phyloP scores from a whole-genome alignment of 2,329 filamentous ascomycete species.

The Pezicula carpinea region DNA sequence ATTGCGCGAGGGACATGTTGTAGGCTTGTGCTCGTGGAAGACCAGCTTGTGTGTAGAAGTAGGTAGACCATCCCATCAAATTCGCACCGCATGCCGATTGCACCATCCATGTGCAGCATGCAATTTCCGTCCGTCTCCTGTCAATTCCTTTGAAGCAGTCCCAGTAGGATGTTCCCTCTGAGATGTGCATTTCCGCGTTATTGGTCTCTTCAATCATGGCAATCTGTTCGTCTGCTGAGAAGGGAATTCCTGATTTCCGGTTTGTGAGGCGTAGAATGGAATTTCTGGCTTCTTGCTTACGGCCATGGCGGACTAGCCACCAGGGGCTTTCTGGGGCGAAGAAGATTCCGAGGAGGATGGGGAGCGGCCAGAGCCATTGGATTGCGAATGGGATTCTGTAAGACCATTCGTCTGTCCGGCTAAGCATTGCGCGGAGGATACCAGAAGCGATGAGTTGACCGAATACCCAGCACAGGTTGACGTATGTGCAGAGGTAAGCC shows the following conservation, averaged over 20 bases:
- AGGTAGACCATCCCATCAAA: constrained; percentile 58
- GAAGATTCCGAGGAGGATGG: constrained; percentile 38
- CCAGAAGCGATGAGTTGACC: constrained; percentile 44
- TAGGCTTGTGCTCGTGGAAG: constrained; percentile 45
- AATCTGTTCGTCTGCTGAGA: constrained; percentile 27
- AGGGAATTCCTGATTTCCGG: constrained; percentile 19
- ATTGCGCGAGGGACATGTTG: constrained; percentile 45
- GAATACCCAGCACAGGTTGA: constrained; percentile 49
- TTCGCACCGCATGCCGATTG: constrained; percentile 59
- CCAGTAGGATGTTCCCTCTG: constrained; percentile 40
- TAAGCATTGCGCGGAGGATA: constrained; percentile 38
- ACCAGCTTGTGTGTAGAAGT: constrained; percentile 52
- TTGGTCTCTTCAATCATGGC: constrained; percentile 54
- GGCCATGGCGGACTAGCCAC: constrained; percentile 39
- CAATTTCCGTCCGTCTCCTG: constrained; percentile 46
- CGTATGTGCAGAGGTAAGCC: constrained; percentile 37
- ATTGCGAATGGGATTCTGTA: constrained; percentile 43
- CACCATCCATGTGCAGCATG: constrained; percentile 53
- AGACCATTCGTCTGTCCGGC: constrained; percentile 38
- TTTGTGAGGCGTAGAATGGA: constrained; percentile 36
- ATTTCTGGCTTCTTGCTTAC: constrained; percentile 37
- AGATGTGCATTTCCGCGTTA: constrained; percentile 43
- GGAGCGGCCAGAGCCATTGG: constrained; percentile 45
- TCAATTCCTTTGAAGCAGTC: constrained; percentile 47
- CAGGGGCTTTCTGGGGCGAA: constrained; percentile 45